A percentile compares a stretch with the other conserved stretches of the same genome.
phyloP scores from a whole-genome alignment of 768 basidiomycete genomes.

The Dendrothele bispora region DNA sequence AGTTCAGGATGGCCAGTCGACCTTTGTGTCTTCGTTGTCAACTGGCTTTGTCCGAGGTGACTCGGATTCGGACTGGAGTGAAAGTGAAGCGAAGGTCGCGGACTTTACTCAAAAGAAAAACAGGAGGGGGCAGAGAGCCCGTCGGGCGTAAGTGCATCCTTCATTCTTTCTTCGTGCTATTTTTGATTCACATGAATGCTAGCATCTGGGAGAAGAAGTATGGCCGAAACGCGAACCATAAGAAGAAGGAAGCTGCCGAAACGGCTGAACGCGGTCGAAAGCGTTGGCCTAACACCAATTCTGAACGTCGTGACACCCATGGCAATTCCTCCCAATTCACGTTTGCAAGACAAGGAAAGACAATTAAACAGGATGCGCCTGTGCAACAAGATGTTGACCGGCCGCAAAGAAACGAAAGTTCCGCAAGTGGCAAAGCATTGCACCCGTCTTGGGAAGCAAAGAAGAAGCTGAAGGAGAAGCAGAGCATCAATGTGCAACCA shows the following conservation, averaged over 20 bases:
- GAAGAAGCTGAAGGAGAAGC: conserved; percentile 71
- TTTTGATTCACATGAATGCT: conserved; percentile 7
- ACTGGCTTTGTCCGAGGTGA: conserved; percentile 83
- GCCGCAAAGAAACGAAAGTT: conserved; percentile 1
- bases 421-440: conserved; percentile 27
- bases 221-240: conserved; percentile 87
- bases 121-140: conserved; percentile 89
- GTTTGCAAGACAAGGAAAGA: too few species aligned
- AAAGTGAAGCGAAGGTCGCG: conserved; percentile 54
- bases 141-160: conserved; percentile 75
- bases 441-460: conserved; percentile 99
- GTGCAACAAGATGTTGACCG: conserved; percentile 1
- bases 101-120: conserved; percentile 73
- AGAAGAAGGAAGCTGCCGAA: conserved; percentile 57
- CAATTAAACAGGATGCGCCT: not conserved
- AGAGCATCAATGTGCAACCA: conserved; percentile 55
- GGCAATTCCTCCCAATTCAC: too few species aligned
- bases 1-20: conserved; percentile 37
- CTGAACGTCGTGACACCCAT: too few species aligned
- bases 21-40: conserved; percentile 87
- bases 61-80: conserved; percentile 77
- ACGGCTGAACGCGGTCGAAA: conserved; percentile 6
- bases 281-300: conserved; percentile 2
- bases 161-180: conserved; percentile 4
- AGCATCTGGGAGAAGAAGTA: conserved; percentile 99